Evolutionary conservation across 1,284 basidiomycete species (phyloP), one percentile per base, ranked within the genome.

Genomic region (Ustilago vetiveriae): DNA sequence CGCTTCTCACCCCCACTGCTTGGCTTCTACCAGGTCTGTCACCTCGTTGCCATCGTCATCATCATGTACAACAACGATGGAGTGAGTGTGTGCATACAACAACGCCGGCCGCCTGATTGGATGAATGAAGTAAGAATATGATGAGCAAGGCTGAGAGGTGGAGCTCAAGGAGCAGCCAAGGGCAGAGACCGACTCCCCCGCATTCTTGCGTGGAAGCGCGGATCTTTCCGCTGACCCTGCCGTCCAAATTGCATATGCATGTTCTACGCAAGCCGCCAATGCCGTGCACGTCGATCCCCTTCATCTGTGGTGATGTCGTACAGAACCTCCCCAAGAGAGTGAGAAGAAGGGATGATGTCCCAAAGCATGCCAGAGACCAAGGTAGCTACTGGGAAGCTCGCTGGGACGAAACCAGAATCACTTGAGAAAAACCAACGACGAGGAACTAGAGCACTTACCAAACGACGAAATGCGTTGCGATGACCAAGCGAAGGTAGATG

Each of bases 151-250:
- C 6, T 29, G 27, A 37, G n/a, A 22, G 24, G n/a, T n/a, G 16
- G 37, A 48, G 46, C 13, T 23, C 21, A 37, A 26, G 26, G 36
- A 39, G 27, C 19, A 36, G 45, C 17, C n/a, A 23, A 8, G 21
- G 14, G 23, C 46, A 6, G 23, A n/a, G n/a, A n/a, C n/a, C n/a
- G n/a, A n/a, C 48, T 50, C 23, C 50, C 50, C 50, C 50, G 16
- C 41, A 52, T 38, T 53, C 45, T 37, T 33, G 16, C 14, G 8
- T 17, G 13, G 13, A 19, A 27, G 6, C 0, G 21, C 50, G 50
- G 50, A 53, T 45, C 50, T 53, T 53, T 53, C 50, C 50, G 50
- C 13, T 17, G 11, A 13, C 21, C 16, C 7, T 39, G 11, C 48
- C 32, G 32, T 19, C 23, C 16, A 32, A 14, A 22, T 21, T 40